A percentile compares a stretch with the other conserved stretches of the same genome.
phyloP scores from a whole-genome alignment of 1,139 yeast genomes.

The Pichia sp. region DNA sequence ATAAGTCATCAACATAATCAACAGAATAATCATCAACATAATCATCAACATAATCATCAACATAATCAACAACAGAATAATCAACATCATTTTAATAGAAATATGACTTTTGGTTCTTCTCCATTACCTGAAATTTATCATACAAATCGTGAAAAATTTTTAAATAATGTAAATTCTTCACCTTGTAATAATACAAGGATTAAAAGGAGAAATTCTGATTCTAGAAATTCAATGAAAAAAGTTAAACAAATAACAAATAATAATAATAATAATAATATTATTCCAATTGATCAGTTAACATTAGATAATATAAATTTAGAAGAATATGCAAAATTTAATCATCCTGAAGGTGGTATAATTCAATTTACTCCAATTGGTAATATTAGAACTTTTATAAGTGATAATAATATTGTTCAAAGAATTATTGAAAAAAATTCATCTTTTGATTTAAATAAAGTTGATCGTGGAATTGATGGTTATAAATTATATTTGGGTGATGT shows the following conservation, averaged over 20 bases:
- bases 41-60: not conserved
- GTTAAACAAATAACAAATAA: constrained; percentile 19
- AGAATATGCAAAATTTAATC: constrained; percentile 57
- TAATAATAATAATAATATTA: not conserved
- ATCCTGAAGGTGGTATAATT: constrained; percentile 60
- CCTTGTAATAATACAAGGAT: constrained; percentile 13
- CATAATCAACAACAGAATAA: not conserved
- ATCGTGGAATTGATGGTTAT: constrained; percentile 33
- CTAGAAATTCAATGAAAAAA: constrained; percentile 23
- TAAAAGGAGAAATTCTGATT: constrained; percentile 29
- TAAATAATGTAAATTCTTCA: constrained; percentile 5
- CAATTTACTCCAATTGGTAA: constrained; percentile 63
- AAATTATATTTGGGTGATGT: constrained; percentile 25
- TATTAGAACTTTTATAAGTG: constrained; percentile 29
- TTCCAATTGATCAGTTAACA: constrained; percentile 17
- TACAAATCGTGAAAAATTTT: constrained; percentile 10
- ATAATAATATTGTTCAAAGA: constrained; percentile 26
- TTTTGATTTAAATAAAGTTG: constrained; percentile 27
- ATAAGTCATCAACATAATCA: not conserved
- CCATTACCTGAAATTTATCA: constrained; percentile 11
- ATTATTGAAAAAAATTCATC: constrained; percentile 28
- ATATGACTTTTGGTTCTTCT: constrained; percentile 5
- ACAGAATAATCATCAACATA: not conserved
- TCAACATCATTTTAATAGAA: not conserved
- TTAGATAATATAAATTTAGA: constrained; percentile 28